Evolutionary conservation across 495 filamentous ascomycete genomes (phyloP).

Genomic region (Bathelium albidoporum): DNA sequence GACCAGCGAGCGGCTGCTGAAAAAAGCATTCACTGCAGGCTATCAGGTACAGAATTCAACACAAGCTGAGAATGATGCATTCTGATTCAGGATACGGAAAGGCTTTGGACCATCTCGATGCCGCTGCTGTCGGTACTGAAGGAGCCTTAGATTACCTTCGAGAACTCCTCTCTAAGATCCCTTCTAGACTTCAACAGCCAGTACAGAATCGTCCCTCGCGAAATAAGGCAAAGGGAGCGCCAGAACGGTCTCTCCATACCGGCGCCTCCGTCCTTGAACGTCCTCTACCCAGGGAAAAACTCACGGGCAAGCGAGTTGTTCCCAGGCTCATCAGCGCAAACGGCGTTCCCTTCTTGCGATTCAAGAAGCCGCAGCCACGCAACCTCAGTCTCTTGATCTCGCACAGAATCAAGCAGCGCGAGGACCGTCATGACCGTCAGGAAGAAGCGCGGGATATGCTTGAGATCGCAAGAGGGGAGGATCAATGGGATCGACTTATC

Average conservation of each 20-base stretch:
- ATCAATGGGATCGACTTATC: conserved; percentile 45
- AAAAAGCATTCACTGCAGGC: conserved; percentile 39
- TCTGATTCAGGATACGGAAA: conserved; percentile 7
- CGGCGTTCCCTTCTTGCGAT: conserved; percentile 58
- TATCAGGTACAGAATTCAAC: conserved; percentile 44
- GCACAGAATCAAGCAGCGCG: conserved; percentile 35
- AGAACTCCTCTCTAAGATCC: conserved; percentile 16
- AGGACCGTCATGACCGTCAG: conserved; percentile 30
- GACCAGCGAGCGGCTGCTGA: conserved; percentile 29
- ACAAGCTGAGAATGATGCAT: neutral
- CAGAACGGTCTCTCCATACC: neutral
- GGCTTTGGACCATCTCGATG: conserved; percentile 29
- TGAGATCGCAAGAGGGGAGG: conserved; percentile 44
- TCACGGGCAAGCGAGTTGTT: conserved; percentile 45
- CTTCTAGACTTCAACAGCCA: conserved; percentile 11
- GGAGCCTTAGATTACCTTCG: conserved; percentile 16
- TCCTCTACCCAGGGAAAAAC: conserved; percentile 33
- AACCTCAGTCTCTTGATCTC: conserved; percentile 47
- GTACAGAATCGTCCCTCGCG: neutral
- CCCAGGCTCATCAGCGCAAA: conserved; percentile 49
- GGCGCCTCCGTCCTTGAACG: conserved; percentile 32
- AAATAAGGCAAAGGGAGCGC: neutral
- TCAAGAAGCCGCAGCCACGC: conserved; percentile 57
- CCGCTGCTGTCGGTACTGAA: conserved; percentile 18
- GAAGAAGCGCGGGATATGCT: conserved; percentile 28